Base-by-base conservation (phyloP, 768 basidiomycete species). In the Coprinopsis marcescibilis region DNA sequence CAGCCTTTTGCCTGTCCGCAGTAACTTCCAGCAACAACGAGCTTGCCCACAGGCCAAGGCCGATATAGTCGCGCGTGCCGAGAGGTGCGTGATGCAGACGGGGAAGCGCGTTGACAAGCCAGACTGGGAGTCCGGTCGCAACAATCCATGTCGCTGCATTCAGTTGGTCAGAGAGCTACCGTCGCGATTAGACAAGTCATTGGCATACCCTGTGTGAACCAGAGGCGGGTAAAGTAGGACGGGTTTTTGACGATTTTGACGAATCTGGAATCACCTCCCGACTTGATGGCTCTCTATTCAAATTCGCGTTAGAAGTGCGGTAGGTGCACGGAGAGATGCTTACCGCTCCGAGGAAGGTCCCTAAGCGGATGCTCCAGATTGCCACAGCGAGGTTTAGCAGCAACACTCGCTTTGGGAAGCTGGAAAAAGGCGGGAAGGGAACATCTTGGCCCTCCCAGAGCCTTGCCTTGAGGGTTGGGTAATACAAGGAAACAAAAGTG, bases 121-220 rank as follows among this genome's bases (percentile, higher is more conserved):
- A 86, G 8, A 86, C 77, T 3, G 85, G 85, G 11, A 89, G 68
- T 14, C 84, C 82, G 40, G 85, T 79, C 8, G 82, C 53, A 19
- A 78, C 63, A 32, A 86, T 75, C 85, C 85, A 87, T 2, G 77
- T 77, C 0, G 81, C 80, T 77, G 51, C 11, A 44, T n/a, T n/a
- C n/a, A n/a, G n/a, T 11, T 4, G 29, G 32, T 8, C 27, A 12
- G 35, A 40, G 19, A 25, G 19, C 4, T 35, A 29, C 8, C 17
- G 38, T 10, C 7, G 20, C 10, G 20, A 24, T 4, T 4, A 11
- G 21, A 10, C 7, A 13, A 33, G 23, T 20, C 12, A 35, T 6
- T 36, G 24, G 38, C 49, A 38, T 52, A 75, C 78, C 77, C 69
- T 80, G 79, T 2, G 70, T 74, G 46, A 81, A 67, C 85, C 84